Base-by-base conservation (phyloP, 768 basidiomycete species). In the Lentinula raphanica region DNA sequence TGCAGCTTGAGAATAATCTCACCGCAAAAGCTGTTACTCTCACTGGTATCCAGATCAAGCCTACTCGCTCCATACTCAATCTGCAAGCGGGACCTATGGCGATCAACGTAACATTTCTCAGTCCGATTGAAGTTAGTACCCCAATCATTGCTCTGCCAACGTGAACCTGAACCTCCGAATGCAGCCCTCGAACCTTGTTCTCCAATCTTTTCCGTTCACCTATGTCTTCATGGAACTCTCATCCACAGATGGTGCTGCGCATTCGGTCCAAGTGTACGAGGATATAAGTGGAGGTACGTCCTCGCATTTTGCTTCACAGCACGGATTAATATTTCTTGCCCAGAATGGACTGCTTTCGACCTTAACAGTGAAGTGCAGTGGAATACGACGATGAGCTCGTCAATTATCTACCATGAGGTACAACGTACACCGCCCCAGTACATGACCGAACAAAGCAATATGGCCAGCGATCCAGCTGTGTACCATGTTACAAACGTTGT, bases 51-150 rank as follows among this genome's bases (percentile, higher is more conserved):
- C 42, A 58, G 42, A 53, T 64, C 27, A 64, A 62, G 1, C 63
- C 63, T n/a, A 64, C 63, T n/a, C 55, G 59, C n/a, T 58, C 58
- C 6, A 74, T 73, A 5, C 80, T 85, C 55, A 72, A 71, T 8
- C 62, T 85, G 62, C 67, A 69, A 9, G 81, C 85, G 3, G 84
- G 83, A 1, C 74, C 77, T 1, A 69, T 85, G 32, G 71, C 74
- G 49, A 68, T 86, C 21, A 79, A 77, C 35, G 74, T 77, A 7
- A 80, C 73, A 3, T 86, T 84, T 62, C 66, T 84, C 9, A 84
- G 80, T 63, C 63, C 63, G 12, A 62, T 64, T 29, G 63, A 64
- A 59, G 63, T 64, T n/a, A 9, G 51, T 42, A 17, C 23, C 21
- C 29, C 12, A 3, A 19, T 13, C 4, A 49, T 39, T 23, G 19